Evolutionary conservation across 1,139 yeast genomes (phyloP), one percentile per base, ranked within the genome.

Genomic region (Magnusiomyces ingens): DNA sequence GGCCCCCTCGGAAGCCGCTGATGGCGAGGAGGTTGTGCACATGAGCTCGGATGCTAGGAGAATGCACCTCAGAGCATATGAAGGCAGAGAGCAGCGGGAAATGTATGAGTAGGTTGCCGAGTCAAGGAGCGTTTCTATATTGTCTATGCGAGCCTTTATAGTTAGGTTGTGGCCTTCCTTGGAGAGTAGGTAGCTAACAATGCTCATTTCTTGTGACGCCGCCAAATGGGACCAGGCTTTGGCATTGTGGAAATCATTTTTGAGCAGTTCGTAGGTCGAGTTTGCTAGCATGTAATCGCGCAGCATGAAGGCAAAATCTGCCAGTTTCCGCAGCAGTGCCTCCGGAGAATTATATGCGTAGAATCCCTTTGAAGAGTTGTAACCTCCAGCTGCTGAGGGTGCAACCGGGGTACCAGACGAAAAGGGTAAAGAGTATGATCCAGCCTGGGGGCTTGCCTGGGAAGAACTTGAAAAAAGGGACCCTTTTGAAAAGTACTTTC

Each of bases 281-380:
- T 86, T 85, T 8, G 98, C 94, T 58, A 82, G 84, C 65, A 84
- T 84, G 73, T 86, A 93, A 69, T 93, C 97, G 48, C 91, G 80
- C 22, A 91, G 71, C 80, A 93, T 87, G 62, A 93, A 80, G 6
- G 93, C 82, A 89, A 95, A 89, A 67, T 93, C 99, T 0, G 95
- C 98, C 45, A 93, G 72, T 64, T 86, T 85, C 51, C 98, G 73
- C 37, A 90, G 75, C 49, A 80, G 77, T 61, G 89, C 88, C 63
- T 90, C 97, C 0, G 85, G 79, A 0, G 91, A 75, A 1, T 81
- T 71, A 49, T 79, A 78, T 52, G 77, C 72, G 65, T 86, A 87
- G 57, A 72, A 80, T 40, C 78, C 79, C 36, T 75, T 76, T n/a
- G 67, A 68, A 22, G 74, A 62, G 62, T 80, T 80, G 55, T 66